A percentile compares a stretch with the other conserved stretches of the same genome.
These are phyloP conservation scores for Akanthomyces muscarius DNA, from an alignment of 2,329 filamentous ascomycete species.

Conservation along the genomic window DNA sequence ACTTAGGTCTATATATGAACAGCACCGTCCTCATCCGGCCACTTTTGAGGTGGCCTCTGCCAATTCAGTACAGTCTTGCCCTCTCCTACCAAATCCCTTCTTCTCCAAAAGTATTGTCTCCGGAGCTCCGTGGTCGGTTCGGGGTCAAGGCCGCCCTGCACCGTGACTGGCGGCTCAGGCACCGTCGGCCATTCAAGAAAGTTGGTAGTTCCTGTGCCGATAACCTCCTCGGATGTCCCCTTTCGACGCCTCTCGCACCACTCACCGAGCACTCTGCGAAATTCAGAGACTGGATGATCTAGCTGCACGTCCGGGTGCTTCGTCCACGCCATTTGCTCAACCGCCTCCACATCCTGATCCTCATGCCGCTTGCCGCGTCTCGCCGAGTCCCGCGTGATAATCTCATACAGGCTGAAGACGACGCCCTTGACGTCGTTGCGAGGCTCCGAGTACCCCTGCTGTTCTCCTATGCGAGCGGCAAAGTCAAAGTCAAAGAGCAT, in stretches of 20 bases:
- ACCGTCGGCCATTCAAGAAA: constrained; percentile 25
- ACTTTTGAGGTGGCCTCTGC: constrained; percentile 23
- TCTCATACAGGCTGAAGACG: constrained; percentile 33
- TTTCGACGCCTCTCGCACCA: constrained; percentile 24
- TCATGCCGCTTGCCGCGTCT: constrained; percentile 24
- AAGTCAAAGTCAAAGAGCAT: constrained; percentile 36
- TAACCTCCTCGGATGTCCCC: constrained; percentile 12
- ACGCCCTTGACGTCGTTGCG: constrained; percentile 32
- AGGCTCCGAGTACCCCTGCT: constrained; percentile 16
- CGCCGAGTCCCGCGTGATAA: constrained; percentile 30
- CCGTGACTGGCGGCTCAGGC: constrained; percentile 7
- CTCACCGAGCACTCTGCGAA: constrained; percentile 24
- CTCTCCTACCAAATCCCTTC: constrained; percentile 17
- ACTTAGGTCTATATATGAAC: no score
- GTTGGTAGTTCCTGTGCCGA: constrained; percentile 21
- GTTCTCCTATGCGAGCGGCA: constrained; percentile 23
- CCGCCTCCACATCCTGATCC: constrained; percentile 24
- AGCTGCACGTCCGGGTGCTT: constrained; percentile 31
- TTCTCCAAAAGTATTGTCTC: constrained; percentile 6
- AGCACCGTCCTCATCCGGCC: not conserved
- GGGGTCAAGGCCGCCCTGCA: not conserved
- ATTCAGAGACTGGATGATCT: constrained; percentile 29
- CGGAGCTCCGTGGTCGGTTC: constrained; percentile 4
- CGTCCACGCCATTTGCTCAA: constrained; percentile 27
- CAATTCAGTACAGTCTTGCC: constrained; percentile 20